Evolutionary conservation across 2,329 filamentous ascomycete genomes (phyloP), one percentile per base, ranked within the genome.

Genomic region (Ophiostoma quercus): DNA sequence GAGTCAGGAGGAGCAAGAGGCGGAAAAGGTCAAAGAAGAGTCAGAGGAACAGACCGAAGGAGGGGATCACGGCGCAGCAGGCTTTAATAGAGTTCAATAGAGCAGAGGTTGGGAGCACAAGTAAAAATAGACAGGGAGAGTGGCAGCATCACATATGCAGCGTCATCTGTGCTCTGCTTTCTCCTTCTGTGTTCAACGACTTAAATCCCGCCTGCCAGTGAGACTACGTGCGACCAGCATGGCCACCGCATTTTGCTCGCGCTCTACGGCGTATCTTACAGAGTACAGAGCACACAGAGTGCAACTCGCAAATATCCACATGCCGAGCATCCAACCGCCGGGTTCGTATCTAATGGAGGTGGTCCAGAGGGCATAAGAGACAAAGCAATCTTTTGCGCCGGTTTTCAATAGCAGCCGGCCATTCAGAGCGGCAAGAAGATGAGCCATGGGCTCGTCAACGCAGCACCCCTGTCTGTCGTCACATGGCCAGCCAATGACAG

Each of bases 401-500:
- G 62, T 22, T 65, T 65, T 39, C 5, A 22, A 39, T 1, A 68
- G 68, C 68, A n/a, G 67, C 68, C 32, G 66, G 32, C 69, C 68
- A 72, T 47, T 73, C 65, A 72, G 43, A 71, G 70, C 41, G 68
- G 66, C 47, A 62, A 68, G 69, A 57, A 25, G 51, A 57, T 16
- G 9, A 29, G 51, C 51, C 32, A 60, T 32, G 57, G 34, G 22
- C 65, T 29, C 34, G n/a, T 25, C 63, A 41, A 66, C 37, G n/a
- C n/a, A 57, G 16, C 68, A 60, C 67, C 67, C 70, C 69, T 73
- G 69, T 68, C 66, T 60, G 54, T 66, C 71, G 32, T 70, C 72
- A 69, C 66, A 71, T n/a, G 22, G 14, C 69, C 47, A 69, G 68
- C 73, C 71, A 72, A 69, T 72, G 43, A 34, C 37, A 66, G 65